Conservation (phyloP, 1,284 basidiomycete genomes). For the Pseudozyma sp. region DNA sequence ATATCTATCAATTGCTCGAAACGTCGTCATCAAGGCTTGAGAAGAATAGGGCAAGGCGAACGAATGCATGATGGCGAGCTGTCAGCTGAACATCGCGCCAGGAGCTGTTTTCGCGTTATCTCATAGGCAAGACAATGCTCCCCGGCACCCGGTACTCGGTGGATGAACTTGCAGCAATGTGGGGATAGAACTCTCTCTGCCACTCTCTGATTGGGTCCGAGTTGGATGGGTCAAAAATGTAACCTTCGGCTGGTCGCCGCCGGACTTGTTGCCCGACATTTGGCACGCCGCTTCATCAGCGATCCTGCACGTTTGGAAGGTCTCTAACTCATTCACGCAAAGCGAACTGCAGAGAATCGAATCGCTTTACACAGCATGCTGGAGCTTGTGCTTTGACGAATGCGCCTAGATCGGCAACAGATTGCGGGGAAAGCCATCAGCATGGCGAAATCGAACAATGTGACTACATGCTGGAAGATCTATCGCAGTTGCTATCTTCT, state of each 20-base stretch:
- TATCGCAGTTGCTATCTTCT: too few relatives aligned
- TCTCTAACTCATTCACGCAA: too few relatives aligned
- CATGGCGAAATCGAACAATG: neutral
- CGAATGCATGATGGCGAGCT: neutral
- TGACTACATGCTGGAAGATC: too few relatives aligned
- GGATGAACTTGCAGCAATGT: neutral
- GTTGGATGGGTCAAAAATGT: neutral
- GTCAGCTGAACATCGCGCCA: neutral
- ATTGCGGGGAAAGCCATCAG: slow-evolving; percentile 1
- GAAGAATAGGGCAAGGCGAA: too few relatives aligned
- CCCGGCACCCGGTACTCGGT: too few relatives aligned
- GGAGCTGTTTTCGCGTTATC: neutral
- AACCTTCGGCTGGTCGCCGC: neutral
- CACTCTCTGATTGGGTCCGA: slow-evolving; percentile 1
- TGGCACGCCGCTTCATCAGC: too few relatives aligned
- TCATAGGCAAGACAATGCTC: neutral
- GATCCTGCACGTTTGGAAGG: too few relatives aligned
- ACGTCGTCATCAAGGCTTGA: too few relatives aligned
- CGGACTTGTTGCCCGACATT: neutral
- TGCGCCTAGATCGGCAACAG: neutral
- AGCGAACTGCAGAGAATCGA: too few relatives aligned
- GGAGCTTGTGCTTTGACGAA: too few relatives aligned
- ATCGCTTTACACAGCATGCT: too few relatives aligned
- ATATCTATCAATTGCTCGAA: too few relatives aligned
- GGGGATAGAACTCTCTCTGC: slow-evolving; percentile 4